Evolutionary conservation across 768 basidiomycete species (phyloP), one percentile per base, ranked within the genome.

Genomic region (Boletus sp.): DNA sequence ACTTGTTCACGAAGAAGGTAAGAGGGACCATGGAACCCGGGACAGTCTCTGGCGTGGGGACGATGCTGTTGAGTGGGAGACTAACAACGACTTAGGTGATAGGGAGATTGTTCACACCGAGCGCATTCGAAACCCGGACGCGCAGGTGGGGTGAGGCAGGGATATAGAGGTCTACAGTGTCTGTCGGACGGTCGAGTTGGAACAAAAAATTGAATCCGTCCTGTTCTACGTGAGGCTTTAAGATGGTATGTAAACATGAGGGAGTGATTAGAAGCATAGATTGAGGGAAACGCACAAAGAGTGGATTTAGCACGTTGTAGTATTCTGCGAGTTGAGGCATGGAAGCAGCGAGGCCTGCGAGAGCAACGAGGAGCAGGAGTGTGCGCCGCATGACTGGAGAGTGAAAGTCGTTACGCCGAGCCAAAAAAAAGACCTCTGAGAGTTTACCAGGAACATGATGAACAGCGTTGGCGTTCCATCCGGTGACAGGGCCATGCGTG

Each of bases 241-340:
- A 17, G 17, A 11, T 28, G 8, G 24, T 44, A 28, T 30, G 20
- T 24, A 15, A 41, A 15, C 8, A 17, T 41, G 11, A 36, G 28
- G 5, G 15, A 35, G 20, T 15, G 37, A 35, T 29, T 28, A 29
- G 32, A 51, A 39, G 35, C 11, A 32, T 24, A 40, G 18, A 36
- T 11, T n/a, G 2, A 5, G 12, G 9, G 18, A 30, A 20, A 42
- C 24, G 24, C 24, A 57, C 58, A 30, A 52, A 57, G 1, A 47
- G 55, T 29, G 36, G 42, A 35, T 59, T 35, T 8, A 45, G 50
- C 47, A 60, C 14, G 32, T 55, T 60, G 33, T 1, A 28, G 30
- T 51, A 51, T 24, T 47, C 57, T 18, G 52, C 54, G 17, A 50
- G 14, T 37, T 61, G 57, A 35, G 46, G 49, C 60, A 47, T 59